Conservation (phyloP, 345 rosid genomes). For the Schrenkiella parvula region DNA sequence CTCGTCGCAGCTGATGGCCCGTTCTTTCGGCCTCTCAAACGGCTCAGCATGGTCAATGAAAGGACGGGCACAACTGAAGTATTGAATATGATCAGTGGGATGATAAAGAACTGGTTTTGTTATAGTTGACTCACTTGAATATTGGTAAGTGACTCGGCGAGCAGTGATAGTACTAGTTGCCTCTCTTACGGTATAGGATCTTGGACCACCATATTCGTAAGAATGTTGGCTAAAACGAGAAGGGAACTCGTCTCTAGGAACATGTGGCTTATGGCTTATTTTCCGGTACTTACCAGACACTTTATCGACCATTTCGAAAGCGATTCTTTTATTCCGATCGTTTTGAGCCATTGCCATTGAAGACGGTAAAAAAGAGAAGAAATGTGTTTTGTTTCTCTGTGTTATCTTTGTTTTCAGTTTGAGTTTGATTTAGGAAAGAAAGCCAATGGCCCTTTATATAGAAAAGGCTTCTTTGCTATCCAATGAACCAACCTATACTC, state of each 20-base stretch:
- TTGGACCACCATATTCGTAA: slow-evolving; percentile 3
- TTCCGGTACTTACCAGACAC: neutral
- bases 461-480: neutral
- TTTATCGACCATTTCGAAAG: slow-evolving; percentile 18
- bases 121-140: too few relatives aligned
- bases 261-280: neutral
- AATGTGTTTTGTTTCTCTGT: neutral
- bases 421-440: neutral
- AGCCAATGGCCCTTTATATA: neutral
- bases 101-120: too few relatives aligned
- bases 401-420: neutral
- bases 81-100: neutral
- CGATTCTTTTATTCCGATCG: neutral
- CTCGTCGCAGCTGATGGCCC: slow-evolving; percentile 21
- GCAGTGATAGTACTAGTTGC: neutral
- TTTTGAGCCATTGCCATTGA: slow-evolving; percentile 19
- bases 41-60: neutral
- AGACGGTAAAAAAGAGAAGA: neutral
- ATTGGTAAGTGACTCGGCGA: neutral
- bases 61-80: slow-evolving; percentile 3
- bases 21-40: slow-evolving; percentile 1
- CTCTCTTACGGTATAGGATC: slow-evolving; percentile 5
- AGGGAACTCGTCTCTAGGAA: slow-evolving; percentile 1
- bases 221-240: neutral
- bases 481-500: neutral